These are phyloP conservation scores for Globisporangium recalcitrans DNA, from an alignment of 352 stramenopile species.

Conservation along the genomic window DNA sequence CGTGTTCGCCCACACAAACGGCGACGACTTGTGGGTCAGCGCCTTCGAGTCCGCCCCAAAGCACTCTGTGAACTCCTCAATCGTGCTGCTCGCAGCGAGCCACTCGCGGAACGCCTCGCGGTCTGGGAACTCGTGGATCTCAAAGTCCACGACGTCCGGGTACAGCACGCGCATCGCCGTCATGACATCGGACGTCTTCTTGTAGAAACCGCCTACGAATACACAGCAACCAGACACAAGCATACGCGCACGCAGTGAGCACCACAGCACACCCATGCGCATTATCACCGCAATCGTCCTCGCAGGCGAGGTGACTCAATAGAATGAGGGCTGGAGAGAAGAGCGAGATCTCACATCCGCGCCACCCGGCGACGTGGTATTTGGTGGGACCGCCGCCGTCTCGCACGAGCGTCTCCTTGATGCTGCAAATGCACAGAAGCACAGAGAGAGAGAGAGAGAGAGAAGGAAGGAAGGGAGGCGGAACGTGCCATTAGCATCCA, in stretches of 20 bases:
- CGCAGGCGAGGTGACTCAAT: no score
- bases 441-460: not conserved
- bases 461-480: not conserved
- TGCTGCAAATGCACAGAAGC: constrained; percentile 18
- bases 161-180: constrained; percentile 66
- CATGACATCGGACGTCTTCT: constrained; percentile 56
- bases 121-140: constrained; percentile 48
- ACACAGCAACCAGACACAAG: not conserved
- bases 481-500: no score
- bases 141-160: constrained; percentile 36
- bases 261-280: not conserved
- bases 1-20: constrained; percentile 67
- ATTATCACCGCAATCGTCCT: not conserved
- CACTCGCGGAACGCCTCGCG: constrained; percentile 56
- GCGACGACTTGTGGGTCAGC: constrained; percentile 55
- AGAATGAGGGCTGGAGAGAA: no score
- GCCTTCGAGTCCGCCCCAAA: constrained; percentile 41
- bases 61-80: constrained; percentile 24
- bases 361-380: constrained; percentile 74
- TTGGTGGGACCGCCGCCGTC: constrained; percentile 25
- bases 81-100: constrained; percentile 29
- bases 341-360: constrained; percentile 31
- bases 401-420: constrained; percentile 35
- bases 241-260: not conserved
- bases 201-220: constrained; percentile 38